Evolutionary conservation across 2,329 filamentous ascomycete species (phyloP).

Genomic region (Penicillium sp.): DNA sequence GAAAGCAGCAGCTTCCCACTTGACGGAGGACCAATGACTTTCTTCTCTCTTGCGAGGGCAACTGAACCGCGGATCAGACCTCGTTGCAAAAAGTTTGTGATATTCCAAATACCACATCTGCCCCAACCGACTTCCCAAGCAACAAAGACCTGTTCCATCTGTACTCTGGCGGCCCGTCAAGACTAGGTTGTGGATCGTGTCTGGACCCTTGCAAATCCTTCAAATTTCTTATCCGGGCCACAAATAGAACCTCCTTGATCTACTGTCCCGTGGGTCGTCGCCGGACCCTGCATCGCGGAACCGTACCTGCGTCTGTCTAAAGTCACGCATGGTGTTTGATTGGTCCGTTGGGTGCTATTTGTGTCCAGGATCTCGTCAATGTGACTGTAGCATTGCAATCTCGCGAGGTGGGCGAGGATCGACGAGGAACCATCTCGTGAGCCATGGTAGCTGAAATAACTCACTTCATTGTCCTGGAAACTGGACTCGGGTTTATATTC

Average conservation of each 20-base stretch:
- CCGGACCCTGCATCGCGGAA: background rate
- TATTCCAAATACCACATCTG: background rate
- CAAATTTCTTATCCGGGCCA: background rate
- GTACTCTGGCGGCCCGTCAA: background rate
- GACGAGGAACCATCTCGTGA: background rate
- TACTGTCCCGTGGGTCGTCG: background rate
- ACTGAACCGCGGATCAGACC: too few species aligned
- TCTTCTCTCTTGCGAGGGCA: too few species aligned
- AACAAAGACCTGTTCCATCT: background rate
- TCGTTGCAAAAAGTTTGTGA: too few species aligned
- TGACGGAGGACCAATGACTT: too few species aligned
- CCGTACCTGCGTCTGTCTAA: background rate
- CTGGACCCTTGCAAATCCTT: background rate
- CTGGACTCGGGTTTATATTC: background rate
- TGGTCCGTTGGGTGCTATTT: background rate
- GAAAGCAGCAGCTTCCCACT: too few species aligned
- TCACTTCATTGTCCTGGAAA: slow-evolving; percentile 1
- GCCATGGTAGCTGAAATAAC: background rate
- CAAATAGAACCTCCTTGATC: background rate
- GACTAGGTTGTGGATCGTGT: background rate
- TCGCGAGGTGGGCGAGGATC: background rate
- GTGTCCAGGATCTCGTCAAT: background rate
- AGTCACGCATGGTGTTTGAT: background rate
- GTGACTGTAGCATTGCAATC: slow-evolving; percentile 1
- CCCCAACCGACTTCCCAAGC: background rate